Percentiles rank a stretch among this genome's conserved stretches.
Conservation (phyloP, 495 filamentous ascomycete species). For the Hypoxylon cercidicola region DNA sequence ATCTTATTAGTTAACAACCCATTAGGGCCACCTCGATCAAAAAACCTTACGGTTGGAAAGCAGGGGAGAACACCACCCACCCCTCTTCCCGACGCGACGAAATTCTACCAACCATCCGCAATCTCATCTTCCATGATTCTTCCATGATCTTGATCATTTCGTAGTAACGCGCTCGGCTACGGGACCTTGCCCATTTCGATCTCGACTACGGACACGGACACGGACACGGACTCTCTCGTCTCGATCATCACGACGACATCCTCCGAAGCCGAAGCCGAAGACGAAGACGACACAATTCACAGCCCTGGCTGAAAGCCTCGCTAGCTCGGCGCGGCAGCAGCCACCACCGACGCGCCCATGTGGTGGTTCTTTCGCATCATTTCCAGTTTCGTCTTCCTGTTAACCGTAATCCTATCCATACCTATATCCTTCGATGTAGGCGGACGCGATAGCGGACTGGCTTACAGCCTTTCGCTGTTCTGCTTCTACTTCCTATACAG, state of each 20-base stretch:
- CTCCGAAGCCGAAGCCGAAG: slow-evolving; percentile 15
- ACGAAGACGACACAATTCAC: slow-evolving; percentile 10
- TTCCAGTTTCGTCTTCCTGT: slow-evolving; percentile 82
- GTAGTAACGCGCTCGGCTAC: slow-evolving; percentile 23
- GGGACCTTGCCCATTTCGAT: too few species aligned
- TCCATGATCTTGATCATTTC: slow-evolving; percentile 6
- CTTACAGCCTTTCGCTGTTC: slow-evolving; percentile 87
- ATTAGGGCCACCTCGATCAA: slow-evolving; percentile 38
- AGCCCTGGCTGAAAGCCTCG: slow-evolving; percentile 48
- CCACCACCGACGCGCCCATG: slow-evolving; percentile 57
- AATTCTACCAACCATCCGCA: slow-evolving; percentile 13
- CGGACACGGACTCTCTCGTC: too few species aligned
- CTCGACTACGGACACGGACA: neutral
- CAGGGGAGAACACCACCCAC: slow-evolving; percentile 15
- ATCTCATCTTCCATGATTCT: slow-evolving; percentile 21
- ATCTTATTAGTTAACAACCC: slow-evolving; percentile 14
- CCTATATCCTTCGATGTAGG: slow-evolving; percentile 98
- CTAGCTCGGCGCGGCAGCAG: slow-evolving; percentile 48
- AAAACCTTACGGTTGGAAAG: slow-evolving; percentile 21
- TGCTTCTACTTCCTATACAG: slow-evolving; percentile 92
- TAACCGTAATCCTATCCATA: slow-evolving; percentile 89
- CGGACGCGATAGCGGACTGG: slow-evolving; percentile 90
- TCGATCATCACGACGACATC: slow-evolving; percentile 9
- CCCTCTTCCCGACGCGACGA: slow-evolving; percentile 39
- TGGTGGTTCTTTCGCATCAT: slow-evolving; percentile 79